phyloP scores from a whole-genome alignment of 306 rosid species.

The Cyamopsis tetragonoloba region DNA sequence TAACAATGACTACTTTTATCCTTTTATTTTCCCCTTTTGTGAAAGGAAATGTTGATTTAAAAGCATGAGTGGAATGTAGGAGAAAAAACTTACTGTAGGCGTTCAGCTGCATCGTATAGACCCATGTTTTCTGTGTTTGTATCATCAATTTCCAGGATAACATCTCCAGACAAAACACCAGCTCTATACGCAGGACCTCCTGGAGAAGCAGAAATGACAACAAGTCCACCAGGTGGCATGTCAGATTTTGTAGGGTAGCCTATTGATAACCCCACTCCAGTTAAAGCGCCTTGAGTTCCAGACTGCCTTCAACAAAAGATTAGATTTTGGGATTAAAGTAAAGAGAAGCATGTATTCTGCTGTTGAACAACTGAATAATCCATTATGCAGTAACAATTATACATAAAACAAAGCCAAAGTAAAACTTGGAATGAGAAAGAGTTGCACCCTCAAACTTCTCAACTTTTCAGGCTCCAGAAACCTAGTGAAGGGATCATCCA shows the following conservation, averaged over 20 bases:
- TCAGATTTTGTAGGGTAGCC: slow-evolving; percentile 71
- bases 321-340: slow-evolving; percentile 32
- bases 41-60: slow-evolving; percentile 9
- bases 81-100: slow-evolving; percentile 74
- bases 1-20: slow-evolving; percentile 2
- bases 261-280: slow-evolving; percentile 93
- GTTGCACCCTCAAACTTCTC: slow-evolving; percentile 77
- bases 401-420: slow-evolving; percentile 21
- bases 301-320: slow-evolving; percentile 89
- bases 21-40: neutral
- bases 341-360: slow-evolving; percentile 17
- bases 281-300: slow-evolving; percentile 90
- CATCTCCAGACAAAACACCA: slow-evolving; percentile 81
- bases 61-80: slow-evolving; percentile 17
- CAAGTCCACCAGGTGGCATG: slow-evolving; percentile 63
- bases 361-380: slow-evolving; percentile 3
- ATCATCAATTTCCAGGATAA: slow-evolving; percentile 77
- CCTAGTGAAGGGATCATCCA: slow-evolving; percentile 91
- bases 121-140: slow-evolving; percentile 79
- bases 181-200: slow-evolving; percentile 94
- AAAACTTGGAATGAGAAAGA: slow-evolving; percentile 26
- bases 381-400: neutral
- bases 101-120: slow-evolving; percentile 92
- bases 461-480: slow-evolving; percentile 92
- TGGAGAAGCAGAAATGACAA: slow-evolving; percentile 80